A percentile compares a stretch with the other conserved stretches of the same genome.
These are phyloP conservation scores for Rhynchospora breviuscula DNA, from an alignment of 176 grass and related monocot species.

Conservation along the genomic window DNA sequence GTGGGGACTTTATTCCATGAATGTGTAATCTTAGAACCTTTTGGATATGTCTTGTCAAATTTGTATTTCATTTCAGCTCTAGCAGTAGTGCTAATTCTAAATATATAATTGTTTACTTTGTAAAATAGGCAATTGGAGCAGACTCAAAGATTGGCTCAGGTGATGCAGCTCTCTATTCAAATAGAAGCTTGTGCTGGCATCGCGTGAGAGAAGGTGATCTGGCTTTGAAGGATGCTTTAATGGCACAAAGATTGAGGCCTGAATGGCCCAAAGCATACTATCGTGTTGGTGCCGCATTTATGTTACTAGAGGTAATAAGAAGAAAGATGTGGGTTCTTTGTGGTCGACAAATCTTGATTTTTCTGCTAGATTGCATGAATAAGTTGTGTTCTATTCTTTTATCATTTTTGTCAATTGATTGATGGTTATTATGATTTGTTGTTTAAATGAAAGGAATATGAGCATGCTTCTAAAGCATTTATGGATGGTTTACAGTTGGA, in stretches of 20 bases:
- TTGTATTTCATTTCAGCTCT: not conserved
- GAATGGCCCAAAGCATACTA: constrained; percentile 41
- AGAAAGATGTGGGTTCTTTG: not conserved
- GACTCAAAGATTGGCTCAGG: not conserved
- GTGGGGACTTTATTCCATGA: too few relatives aligned
- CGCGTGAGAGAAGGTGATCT: constrained; percentile 21
- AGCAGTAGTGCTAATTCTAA: too few relatives aligned
- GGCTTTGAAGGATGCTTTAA: constrained; percentile 29
- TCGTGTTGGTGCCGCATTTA: constrained; percentile 31
- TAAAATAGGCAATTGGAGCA: constrained; percentile 10
- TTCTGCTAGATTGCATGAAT: too few relatives aligned
- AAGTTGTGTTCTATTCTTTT: too few relatives aligned
- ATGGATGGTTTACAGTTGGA: constrained; percentile 26
- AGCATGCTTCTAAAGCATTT: constrained; percentile 31
- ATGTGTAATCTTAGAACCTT: too few relatives aligned
- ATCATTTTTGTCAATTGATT: not conserved
- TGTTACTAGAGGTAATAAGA: constrained; percentile 34
- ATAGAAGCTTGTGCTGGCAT: constrained; percentile 40
- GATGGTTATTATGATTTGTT: not conserved
- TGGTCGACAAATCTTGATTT: not conserved
- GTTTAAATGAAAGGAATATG: constrained; percentile 30
- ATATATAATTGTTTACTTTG: not conserved
- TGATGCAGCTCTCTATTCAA: constrained; percentile 29
- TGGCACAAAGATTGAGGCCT: constrained; percentile 16
- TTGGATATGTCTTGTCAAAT: too few relatives aligned